Evolutionary conservation across 305 asterid genomes (phyloP), one percentile per base, ranked within the genome.

Genomic region (Fraxinus floribunda): DNA sequence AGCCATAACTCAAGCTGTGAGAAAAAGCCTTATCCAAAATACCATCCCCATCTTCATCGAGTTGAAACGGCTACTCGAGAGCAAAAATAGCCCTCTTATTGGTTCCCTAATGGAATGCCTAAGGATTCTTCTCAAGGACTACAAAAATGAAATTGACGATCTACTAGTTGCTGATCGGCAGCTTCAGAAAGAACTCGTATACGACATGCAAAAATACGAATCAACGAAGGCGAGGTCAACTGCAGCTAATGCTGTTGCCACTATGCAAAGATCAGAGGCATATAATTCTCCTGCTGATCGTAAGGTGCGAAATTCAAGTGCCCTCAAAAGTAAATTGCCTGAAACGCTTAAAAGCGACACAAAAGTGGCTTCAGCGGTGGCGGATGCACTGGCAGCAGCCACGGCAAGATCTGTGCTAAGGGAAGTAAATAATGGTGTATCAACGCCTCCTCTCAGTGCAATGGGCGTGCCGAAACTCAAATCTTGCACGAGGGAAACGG

Each of bases 41-140:
- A 94, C 99, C 0, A 90, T 94, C 82, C 99, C 98, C 16, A 96
- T 93, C 74, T 94, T 94, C 89, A 94, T 94, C 52, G 99, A 96
- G 91, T 86, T 96, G 66, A 96, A 96, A 83, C 92, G 98, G 44
- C 93, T 93, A 1, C 87, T 94, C 0, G 98, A 96, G 89, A 88
- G 86, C 83, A 96, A 92, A 86, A 94, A 96, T 84, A 96, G 99
- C 66, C 95, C 97, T 7, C 97, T 96, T 57, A 88, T 85, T 3
- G 99, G 99, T 11, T 82, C 95, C 62, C 95, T 96, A 36, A 96
- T 94, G 99, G 99, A 93, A 22, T 96, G 99, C 93, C 93, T 96
- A 41, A 72, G 98, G 79, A 79, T 86, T 91, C 94, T 96, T 80
- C 98, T 94, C 87, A 96, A 96, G 87, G 99, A 96, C 82, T 94